These are phyloP conservation scores for Triangularia verruculosa DNA, from an alignment of 2,329 filamentous ascomycete species.

Conservation along the genomic window DNA sequence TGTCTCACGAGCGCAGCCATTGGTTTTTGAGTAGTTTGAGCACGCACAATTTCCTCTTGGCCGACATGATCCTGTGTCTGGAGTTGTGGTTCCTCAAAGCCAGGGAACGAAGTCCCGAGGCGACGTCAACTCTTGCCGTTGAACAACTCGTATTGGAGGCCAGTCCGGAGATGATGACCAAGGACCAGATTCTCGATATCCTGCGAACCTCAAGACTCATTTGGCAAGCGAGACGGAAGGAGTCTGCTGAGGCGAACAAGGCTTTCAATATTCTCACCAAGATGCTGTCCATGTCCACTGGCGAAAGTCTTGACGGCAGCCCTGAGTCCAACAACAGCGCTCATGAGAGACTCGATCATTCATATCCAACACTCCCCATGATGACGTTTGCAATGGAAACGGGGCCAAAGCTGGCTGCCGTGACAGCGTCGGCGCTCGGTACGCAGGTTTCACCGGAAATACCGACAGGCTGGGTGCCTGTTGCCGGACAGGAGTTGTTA, in stretches of 20 bases:
- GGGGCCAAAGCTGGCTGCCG: not conserved
- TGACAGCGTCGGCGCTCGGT: not conserved
- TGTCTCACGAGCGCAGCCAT: slow-evolving; percentile 35
- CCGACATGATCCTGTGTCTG: slow-evolving; percentile 45
- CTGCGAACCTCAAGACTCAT: slow-evolving; percentile 30
- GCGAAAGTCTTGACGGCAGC: slow-evolving; percentile 26
- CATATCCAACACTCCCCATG: not conserved
- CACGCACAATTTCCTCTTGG: slow-evolving; percentile 46
- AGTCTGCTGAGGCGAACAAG: slow-evolving; percentile 30
- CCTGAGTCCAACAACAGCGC: slow-evolving; percentile 24
- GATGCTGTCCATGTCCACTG: slow-evolving; percentile 32
- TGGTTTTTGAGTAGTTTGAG: slow-evolving; percentile 44
- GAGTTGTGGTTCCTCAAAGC: slow-evolving; percentile 31
- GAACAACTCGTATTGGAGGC: slow-evolving; percentile 6
- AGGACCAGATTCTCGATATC: slow-evolving; percentile 29
- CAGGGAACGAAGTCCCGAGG: slow-evolving; percentile 15
- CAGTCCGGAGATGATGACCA: slow-evolving; percentile 22
- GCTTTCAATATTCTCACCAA: slow-evolving; percentile 33
- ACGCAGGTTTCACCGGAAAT: not conserved
- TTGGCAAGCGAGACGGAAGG: slow-evolving; percentile 28
- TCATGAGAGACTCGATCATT: not conserved
- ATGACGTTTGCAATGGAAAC: slow-evolving; percentile 3
- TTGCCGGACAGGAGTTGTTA: not conserved
- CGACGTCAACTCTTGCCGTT: not conserved
- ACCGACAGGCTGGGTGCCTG: not conserved